Conservation (phyloP, 1,284 basidiomycete genomes). For the Leccinum griseonigrum region DNA sequence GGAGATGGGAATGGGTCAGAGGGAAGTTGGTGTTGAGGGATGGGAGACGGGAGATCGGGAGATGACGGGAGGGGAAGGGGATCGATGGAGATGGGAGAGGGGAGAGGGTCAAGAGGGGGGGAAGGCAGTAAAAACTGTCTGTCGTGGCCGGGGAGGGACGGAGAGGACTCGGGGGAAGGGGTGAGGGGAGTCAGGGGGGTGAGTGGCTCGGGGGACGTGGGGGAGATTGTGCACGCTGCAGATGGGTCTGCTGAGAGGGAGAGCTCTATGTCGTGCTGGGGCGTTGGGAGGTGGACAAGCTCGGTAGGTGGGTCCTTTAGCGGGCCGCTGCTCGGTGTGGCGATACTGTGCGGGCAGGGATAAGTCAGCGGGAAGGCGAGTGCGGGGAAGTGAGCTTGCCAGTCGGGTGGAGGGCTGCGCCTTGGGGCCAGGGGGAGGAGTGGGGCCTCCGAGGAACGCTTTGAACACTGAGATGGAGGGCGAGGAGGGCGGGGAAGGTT, state of each 20-base stretch:
- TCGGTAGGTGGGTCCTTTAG: slow-evolving; percentile 1
- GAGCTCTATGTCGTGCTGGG: not conserved
- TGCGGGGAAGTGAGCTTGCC: not conserved
- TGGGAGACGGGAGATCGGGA: not conserved
- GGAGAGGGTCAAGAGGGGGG: slow-evolving; percentile 11
- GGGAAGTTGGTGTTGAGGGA: not conserved
- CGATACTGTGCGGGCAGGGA: slow-evolving; percentile 4
- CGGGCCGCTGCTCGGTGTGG: slow-evolving; percentile 9
- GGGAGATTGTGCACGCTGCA: not conserved
- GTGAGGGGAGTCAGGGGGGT: slow-evolving; percentile 25
- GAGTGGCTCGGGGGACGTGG: slow-evolving; percentile 13
- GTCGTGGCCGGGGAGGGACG: slow-evolving; percentile 27
- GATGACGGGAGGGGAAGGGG: not conserved
- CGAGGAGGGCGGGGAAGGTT: slow-evolving; percentile 1
- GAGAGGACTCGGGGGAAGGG: slow-evolving; percentile 21
- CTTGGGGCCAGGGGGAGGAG: slow-evolving; percentile 9
- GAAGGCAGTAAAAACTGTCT: slow-evolving; percentile 13
- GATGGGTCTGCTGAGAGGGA: not conserved
- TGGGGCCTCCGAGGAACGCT: not conserved
- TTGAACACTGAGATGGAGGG: not conserved
- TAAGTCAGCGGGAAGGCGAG: not conserved
- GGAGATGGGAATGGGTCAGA: slow-evolving; percentile 3
- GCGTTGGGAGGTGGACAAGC: not conserved
- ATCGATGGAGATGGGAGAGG: slow-evolving; percentile 5
- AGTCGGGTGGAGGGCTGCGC: slow-evolving; percentile 8